Conservation (phyloP, 2,329 filamentous ascomycete genomes). For the Grosmannia serpens region DNA sequence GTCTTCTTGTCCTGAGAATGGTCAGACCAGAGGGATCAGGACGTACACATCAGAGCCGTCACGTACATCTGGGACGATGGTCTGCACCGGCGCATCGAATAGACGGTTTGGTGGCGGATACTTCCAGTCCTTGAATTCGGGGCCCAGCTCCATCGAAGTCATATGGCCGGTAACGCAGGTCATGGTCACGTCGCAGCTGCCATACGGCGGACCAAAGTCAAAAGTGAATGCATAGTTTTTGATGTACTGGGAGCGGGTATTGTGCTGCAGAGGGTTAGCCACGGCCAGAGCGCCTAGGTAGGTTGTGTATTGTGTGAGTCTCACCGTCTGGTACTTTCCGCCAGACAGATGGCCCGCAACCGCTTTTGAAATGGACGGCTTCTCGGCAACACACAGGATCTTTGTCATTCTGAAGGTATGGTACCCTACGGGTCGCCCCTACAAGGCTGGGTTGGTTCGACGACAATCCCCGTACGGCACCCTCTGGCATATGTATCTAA, state of each 20-base stretch:
- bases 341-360: conserved; percentile 84
- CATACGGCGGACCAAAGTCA: conserved; percentile 72
- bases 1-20: conserved; percentile 55
- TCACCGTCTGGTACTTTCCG: conserved; percentile 57
- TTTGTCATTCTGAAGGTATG: conserved; percentile 30
- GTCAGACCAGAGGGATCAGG: neutral
- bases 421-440: neutral
- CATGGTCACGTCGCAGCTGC: conserved; percentile 77
- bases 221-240: conserved; percentile 94
- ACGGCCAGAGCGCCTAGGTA: neutral
- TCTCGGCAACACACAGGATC: conserved; percentile 45
- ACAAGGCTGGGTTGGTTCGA: neutral
- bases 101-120: conserved; percentile 67
- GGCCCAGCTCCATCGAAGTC: conserved; percentile 64
- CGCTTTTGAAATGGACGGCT: conserved; percentile 91
- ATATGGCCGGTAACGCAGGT: conserved; percentile 88
- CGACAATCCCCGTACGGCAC: neutral
- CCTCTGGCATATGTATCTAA: neutral
- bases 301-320: conserved; percentile 15
- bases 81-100: conserved; percentile 69
- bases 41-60: neutral
- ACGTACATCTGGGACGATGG: conserved; percentile 51
- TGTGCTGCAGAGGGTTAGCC: conserved; percentile 35
- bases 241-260: conserved; percentile 63
- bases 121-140: conserved; percentile 66